Evolutionary conservation across 768 basidiomycete genomes (phyloP), one percentile per base, ranked within the genome.

Genomic region (Amanita molliuscula): DNA sequence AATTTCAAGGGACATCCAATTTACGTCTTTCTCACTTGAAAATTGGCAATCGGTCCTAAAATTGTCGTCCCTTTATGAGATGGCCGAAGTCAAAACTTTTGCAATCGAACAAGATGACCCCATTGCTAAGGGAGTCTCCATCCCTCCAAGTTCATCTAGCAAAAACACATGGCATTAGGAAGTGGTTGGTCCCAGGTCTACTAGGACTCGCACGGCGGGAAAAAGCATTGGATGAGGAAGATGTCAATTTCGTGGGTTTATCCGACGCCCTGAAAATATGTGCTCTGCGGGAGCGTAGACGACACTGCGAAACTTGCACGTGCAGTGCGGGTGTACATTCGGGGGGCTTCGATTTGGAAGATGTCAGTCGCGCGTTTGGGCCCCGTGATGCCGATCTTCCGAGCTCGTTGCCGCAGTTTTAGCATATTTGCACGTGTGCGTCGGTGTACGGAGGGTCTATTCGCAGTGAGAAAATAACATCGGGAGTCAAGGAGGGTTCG

Each of bases 41-140:
- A n/a, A 62, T 44, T 73, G 72, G 75, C 54, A 65, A 13, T 61
- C 67, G 0, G 62, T 69, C 18, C 55, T 70, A n/a, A 67, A 67
- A 53, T 56, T 74, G 18, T 57, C 72, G 5, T 64, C 56, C 5
- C 65, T 68, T 57, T 74, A 72, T 68, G 56, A 59, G 36, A 69
- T 69, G 44, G 50, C 58, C 16, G 44, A 51, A 13, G 43, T 72
- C 26, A 61, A 67, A 29, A 47, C 54, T 15, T 51, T 58, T 29
- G 67, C 68, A 4, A 58, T 69, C 13, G 13, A 61, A 4, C n/a
- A 49, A 55, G 1, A 56, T 75, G 25, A 48, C 55, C 28, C 36
- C 53, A 1, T 15, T 48, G 3, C 25, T 54, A 3, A 35, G 44
- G 1, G 50, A 62, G 15, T 54, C 53, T 5, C 54, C 62, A 21